Percentiles rank a stretch among this genome's conserved stretches.
Evolutionary conservation across 257 asterid genomes (phyloP).

Genomic region (Schizonepeta tenuifolia): DNA sequence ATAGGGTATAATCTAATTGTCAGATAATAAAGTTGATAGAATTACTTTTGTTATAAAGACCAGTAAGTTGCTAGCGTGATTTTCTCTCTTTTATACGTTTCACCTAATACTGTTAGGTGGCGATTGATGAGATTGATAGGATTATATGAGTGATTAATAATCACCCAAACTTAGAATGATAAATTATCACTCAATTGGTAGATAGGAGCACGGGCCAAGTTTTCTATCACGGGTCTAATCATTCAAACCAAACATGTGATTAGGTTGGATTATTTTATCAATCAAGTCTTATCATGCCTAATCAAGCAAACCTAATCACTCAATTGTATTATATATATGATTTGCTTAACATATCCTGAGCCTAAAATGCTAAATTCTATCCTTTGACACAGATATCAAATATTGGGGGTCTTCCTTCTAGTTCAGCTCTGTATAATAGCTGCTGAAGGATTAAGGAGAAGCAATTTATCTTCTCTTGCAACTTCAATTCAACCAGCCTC

Average conservation of each 20-base stretch:
- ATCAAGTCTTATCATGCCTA: too few relatives aligned
- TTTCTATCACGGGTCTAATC: too few relatives aligned
- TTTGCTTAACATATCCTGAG: neutral
- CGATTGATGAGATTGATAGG: too few relatives aligned
- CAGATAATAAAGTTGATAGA: conserved; percentile 15
- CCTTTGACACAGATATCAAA: conserved; percentile 78
- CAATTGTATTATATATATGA: neutral
- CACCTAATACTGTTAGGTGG: neutral
- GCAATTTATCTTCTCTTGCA: conserved; percentile 80
- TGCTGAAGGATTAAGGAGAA: conserved; percentile 90
- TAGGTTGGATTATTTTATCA: too few relatives aligned
- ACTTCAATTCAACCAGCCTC: conserved; percentile 78
- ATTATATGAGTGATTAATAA: too few relatives aligned
- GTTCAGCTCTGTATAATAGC: conserved; percentile 92
- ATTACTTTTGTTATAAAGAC: conserved; percentile 1
- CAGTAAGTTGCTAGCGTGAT: conserved; percentile 5
- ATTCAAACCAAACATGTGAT: too few relatives aligned
- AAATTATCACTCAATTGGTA: too few relatives aligned
- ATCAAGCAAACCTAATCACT: too few relatives aligned
- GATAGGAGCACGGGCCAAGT: too few relatives aligned
- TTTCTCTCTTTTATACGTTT: conserved; percentile 3
- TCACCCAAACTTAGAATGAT: too few relatives aligned
- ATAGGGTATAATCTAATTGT: neutral
- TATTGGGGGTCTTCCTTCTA: conserved; percentile 93
- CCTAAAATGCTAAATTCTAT: conserved; percentile 26